phyloP scores from a whole-genome alignment of 148 eudicot genomes.

The Amaranthus hypochondriacus region DNA sequence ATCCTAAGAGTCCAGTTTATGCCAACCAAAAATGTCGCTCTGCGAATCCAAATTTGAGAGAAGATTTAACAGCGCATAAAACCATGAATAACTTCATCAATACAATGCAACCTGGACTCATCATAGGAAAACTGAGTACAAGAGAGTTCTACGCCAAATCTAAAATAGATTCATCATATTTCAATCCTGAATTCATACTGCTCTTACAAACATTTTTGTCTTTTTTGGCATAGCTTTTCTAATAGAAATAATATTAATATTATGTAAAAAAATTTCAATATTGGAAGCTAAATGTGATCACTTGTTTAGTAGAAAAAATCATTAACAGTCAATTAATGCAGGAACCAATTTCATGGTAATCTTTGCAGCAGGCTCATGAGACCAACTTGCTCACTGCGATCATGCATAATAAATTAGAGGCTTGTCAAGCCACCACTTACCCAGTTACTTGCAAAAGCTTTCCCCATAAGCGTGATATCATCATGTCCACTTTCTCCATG shows the following conservation, averaged over 20 bases:
- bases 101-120: neutral
- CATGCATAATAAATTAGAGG: neutral
- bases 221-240: neutral
- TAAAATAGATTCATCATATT: neutral
- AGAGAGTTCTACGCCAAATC: neutral
- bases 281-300: too few relatives aligned
- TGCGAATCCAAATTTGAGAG: neutral
- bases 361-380: neutral
- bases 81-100: neutral
- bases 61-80: neutral
- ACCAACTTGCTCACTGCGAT: neutral
- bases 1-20: neutral
- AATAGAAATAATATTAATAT: neutral
- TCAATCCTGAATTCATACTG: neutral
- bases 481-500: constrained; percentile 93
- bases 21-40: neutral
- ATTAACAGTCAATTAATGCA: neutral
- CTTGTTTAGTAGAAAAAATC: too few relatives aligned
- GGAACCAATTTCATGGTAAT: neutral
- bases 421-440: constrained; percentile 27
- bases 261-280: neutral
- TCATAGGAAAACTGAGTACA: neutral
- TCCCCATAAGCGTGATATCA: constrained; percentile 73
- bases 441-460: constrained; percentile 70
- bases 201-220: too few relatives aligned